phyloP scores from a whole-genome alignment of 371 early-diverging fungal genomes.

The Mortierella sp. region DNA sequence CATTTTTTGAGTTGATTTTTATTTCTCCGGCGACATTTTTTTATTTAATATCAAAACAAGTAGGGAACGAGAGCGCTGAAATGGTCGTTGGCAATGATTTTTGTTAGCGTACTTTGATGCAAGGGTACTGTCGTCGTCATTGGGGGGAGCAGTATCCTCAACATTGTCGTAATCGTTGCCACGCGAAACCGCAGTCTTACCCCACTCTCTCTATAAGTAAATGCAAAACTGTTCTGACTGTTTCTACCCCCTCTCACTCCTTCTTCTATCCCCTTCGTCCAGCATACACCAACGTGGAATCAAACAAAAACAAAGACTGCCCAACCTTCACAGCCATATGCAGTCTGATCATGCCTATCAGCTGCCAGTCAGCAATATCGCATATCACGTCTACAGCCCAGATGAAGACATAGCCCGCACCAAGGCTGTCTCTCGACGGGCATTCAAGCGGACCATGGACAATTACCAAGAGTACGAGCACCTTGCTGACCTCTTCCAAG shows the following conservation, averaged over 20 bases:
- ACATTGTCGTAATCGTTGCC: not conserved
- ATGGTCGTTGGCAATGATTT: not conserved
- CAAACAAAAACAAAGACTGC: not conserved
- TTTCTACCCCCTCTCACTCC: not conserved
- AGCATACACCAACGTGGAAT: constrained; percentile 2
- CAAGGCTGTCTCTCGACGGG: constrained; percentile 35
- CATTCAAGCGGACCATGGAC: constrained; percentile 49
- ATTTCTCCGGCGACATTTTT: not conserved
- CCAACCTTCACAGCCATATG: constrained; percentile 14
- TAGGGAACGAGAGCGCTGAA: no score
- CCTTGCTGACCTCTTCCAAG: constrained; percentile 45
- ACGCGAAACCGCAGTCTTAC: not conserved
- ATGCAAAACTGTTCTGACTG: not conserved
- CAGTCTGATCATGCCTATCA: constrained; percentile 34
- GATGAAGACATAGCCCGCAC: constrained; percentile 33
- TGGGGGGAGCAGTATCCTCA: no score
- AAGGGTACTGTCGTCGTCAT: not conserved
- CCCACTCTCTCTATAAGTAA: not conserved
- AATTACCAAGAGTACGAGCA: constrained; percentile 41
- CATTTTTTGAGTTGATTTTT: not conserved
- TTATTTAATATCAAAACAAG: no score
- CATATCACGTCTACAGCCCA: constrained; percentile 48
- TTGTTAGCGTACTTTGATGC: not conserved
- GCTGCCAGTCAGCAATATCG: constrained; percentile 48
- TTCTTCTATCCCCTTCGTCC: not conserved